phyloP scores from a whole-genome alignment of 352 stramenopile species.

The Globisporangium iwayamae region DNA sequence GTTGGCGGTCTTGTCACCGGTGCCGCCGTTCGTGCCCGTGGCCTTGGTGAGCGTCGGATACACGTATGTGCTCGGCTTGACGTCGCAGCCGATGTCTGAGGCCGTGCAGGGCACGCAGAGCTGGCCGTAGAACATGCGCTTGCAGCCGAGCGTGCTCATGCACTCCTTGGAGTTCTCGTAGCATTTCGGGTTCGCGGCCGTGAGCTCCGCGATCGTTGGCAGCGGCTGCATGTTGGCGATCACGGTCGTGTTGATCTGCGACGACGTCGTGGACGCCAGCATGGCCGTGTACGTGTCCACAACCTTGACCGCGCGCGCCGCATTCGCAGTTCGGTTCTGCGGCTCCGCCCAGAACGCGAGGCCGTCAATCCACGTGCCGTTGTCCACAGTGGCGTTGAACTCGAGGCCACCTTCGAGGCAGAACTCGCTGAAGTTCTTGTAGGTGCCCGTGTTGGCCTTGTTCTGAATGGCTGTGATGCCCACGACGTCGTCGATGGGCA shows the following conservation, averaged over 20 bases:
- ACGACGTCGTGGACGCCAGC: slow-evolving; percentile 24
- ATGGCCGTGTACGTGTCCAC: slow-evolving; percentile 41
- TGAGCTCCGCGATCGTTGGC: slow-evolving; percentile 41
- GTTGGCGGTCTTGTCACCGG: slow-evolving; percentile 29
- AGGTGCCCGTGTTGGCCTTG: slow-evolving; percentile 24
- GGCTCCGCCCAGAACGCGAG: slow-evolving; percentile 68
- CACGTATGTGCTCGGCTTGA: background rate
- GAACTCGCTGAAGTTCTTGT: slow-evolving; percentile 70
- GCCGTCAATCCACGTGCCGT: slow-evolving; percentile 29
- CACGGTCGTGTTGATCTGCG: slow-evolving; percentile 20
- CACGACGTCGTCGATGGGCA: slow-evolving; percentile 71
- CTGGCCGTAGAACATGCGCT: slow-evolving; percentile 51
- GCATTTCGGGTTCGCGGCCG: slow-evolving; percentile 50
- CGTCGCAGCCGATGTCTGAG: background rate
- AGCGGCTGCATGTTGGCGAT: slow-evolving; percentile 36
- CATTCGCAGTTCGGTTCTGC: slow-evolving; percentile 44
- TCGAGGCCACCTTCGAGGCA: slow-evolving; percentile 53
- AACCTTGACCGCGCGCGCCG: slow-evolving; percentile 33
- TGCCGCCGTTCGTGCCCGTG: slow-evolving; percentile 16
- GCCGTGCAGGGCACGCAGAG: slow-evolving; percentile 25
- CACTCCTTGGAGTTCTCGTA: slow-evolving; percentile 62
- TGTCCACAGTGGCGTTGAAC: slow-evolving; percentile 32
- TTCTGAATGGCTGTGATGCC: slow-evolving; percentile 61
- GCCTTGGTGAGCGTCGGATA: slow-evolving; percentile 13
- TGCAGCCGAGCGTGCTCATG: slow-evolving; percentile 46